Percentiles rank a stretch among this genome's conserved stretches.
phyloP scores from a whole-genome alignment of 108 stramenopile genomes.

The Epithemia pelagica region DNA sequence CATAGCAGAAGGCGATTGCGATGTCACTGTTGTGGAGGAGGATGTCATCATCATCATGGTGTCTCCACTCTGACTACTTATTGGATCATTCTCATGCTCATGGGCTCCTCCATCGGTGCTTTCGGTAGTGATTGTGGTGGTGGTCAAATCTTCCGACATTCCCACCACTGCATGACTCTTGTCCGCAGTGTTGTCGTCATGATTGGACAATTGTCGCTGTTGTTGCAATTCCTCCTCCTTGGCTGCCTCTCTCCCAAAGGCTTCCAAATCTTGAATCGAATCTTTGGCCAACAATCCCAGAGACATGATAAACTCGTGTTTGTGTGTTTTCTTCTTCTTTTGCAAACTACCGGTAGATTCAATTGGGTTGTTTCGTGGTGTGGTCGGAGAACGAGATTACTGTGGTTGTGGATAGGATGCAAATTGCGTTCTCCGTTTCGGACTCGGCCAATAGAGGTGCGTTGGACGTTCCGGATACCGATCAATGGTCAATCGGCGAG shows the following conservation, averaged over 20 bases:
- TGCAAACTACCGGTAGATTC: too few relatives aligned
- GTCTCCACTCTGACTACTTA: too few relatives aligned
- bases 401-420: too few relatives aligned
- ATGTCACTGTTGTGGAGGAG: neutral
- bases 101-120: neutral
- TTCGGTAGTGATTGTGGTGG: neutral
- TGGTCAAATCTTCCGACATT: neutral
- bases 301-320: too few relatives aligned
- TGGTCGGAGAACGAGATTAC: too few relatives aligned
- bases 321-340: too few relatives aligned
- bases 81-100: neutral
- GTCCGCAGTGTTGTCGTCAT: neutral
- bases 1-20: neutral
- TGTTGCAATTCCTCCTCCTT: neutral
- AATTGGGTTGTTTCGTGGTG: too few relatives aligned
- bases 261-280: constrained; percentile 41
- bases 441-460: too few relatives aligned
- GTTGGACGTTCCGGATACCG: too few relatives aligned
- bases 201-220: neutral
- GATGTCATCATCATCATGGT: neutral
- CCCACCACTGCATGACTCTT: neutral
- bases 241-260: constrained; percentile 18
- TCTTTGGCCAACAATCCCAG: constrained; percentile 36
- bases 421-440: too few relatives aligned
- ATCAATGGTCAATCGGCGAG: too few relatives aligned